These are phyloP conservation scores for Quercus wislizeni DNA, from an alignment of 306 rosid genomes.

Conservation along the genomic window DNA sequence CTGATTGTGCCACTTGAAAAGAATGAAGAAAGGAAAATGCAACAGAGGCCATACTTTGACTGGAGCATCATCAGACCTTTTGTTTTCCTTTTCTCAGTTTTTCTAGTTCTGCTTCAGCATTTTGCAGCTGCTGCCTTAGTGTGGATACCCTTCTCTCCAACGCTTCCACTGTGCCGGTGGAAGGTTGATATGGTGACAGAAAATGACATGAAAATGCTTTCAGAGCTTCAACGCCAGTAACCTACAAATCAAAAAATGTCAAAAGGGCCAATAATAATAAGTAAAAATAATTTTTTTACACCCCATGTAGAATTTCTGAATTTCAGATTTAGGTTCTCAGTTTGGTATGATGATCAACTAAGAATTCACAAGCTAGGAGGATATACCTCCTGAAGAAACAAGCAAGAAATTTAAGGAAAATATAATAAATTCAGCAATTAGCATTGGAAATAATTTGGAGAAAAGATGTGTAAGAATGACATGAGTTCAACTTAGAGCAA, in stretches of 20 bases:
- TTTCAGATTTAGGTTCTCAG: neutral
- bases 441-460: neutral
- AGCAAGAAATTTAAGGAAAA: no score
- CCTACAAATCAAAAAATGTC: slow-evolving; percentile 45
- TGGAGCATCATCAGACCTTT: slow-evolving; percentile 33
- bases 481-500: neutral
- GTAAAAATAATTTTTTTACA: neutral
- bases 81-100: slow-evolving; percentile 49
- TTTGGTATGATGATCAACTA: neutral
- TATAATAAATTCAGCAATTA: neutral
- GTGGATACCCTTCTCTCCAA: slow-evolving; percentile 56
- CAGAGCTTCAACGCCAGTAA: slow-evolving; percentile 85
- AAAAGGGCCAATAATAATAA: slow-evolving; percentile 6
- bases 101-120: slow-evolving; percentile 71
- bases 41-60: slow-evolving; percentile 15
- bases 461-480: neutral
- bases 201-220: slow-evolving; percentile 68
- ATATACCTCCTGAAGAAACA: neutral
- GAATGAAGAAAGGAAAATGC: slow-evolving; percentile 22
- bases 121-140: slow-evolving; percentile 53
- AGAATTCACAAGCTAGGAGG: neutral
- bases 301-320: neutral
- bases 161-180: slow-evolving; percentile 47
- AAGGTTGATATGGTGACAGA: slow-evolving; percentile 54
- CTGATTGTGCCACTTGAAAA: slow-evolving; percentile 23